phyloP scores from a whole-genome alignment of 139 green algal genomes.

The Chlorella sp. region DNA sequence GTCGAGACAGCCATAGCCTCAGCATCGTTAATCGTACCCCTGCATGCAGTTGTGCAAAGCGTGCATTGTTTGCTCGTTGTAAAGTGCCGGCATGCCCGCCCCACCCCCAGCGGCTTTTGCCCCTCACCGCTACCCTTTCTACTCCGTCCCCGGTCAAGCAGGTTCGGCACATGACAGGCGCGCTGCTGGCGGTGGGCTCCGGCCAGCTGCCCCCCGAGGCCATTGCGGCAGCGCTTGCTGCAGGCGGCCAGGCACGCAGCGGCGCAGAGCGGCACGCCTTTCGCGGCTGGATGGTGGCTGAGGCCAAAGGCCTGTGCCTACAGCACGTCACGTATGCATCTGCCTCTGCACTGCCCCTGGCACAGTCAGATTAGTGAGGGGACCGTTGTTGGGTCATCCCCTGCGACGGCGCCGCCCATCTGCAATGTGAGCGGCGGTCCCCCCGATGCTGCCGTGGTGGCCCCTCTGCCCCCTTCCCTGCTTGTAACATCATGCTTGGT shows the following conservation, averaged over 20 bases:
- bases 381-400: neutral
- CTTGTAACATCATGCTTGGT: neutral
- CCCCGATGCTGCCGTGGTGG: too few relatives aligned
- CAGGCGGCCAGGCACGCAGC: neutral
- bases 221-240: slow-evolving; percentile 14
- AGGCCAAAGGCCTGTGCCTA: slow-evolving; percentile 58
- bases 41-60: neutral
- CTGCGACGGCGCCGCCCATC: neutral
- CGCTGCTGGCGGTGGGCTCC: slow-evolving; percentile 57
- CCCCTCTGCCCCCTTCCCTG: neutral
- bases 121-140: neutral
- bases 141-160: slow-evolving; percentile 23
- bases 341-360: neutral
- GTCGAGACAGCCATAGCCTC: too few relatives aligned
- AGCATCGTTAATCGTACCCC: neutral
- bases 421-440: too few relatives aligned
- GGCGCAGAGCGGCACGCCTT: slow-evolving; percentile 16
- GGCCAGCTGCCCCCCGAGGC: slow-evolving; percentile 21
- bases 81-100: neutral
- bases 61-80: neutral
- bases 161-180: slow-evolving; percentile 77
- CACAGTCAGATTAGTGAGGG: neutral
- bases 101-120: neutral
- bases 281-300: slow-evolving; percentile 63
- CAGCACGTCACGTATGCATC: slow-evolving; percentile 11